phyloP scores from a whole-genome alignment of 2,329 filamentous ascomycete species.

The Ophiostoma montium region DNA sequence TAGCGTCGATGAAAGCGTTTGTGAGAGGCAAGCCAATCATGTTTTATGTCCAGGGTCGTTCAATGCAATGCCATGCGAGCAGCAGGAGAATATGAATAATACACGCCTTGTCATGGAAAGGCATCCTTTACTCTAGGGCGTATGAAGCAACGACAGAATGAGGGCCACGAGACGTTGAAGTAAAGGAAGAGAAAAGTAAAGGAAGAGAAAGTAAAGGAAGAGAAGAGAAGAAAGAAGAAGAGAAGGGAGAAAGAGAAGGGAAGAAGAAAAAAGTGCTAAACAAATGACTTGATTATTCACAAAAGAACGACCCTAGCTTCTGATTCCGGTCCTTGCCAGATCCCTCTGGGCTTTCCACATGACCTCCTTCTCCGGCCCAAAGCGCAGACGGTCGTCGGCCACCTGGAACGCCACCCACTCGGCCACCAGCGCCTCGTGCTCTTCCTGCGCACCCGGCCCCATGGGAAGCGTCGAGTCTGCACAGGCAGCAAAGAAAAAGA shows the following conservation, averaged over 20 bases:
- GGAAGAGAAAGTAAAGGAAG: background rate
- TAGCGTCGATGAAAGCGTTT: too few relatives aligned
- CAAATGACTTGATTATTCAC: too few relatives aligned
- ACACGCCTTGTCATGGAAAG: too few relatives aligned
- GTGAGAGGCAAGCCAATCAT: too few relatives aligned
- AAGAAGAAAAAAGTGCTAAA: too few relatives aligned
- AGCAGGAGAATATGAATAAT: too few relatives aligned
- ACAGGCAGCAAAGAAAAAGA: constrained; percentile 26
- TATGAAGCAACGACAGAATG: background rate
- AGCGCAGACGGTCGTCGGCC: constrained; percentile 7
- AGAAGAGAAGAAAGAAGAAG: too few relatives aligned
- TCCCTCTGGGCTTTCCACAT: constrained; percentile 10
- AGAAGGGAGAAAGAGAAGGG: too few relatives aligned
- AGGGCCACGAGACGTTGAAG: too few relatives aligned
- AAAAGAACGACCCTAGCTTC: background rate
- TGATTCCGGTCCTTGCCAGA: constrained; percentile 6
- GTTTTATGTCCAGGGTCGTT: too few relatives aligned
- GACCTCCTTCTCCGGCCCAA: constrained; percentile 7
- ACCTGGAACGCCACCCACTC: constrained; percentile 10
- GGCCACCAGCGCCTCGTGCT: constrained; percentile 11
- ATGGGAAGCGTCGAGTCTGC: constrained; percentile 10
- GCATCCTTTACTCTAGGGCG: too few relatives aligned
- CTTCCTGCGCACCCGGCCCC: constrained; percentile 11
- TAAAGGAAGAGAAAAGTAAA: background rate
- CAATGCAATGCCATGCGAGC: too few relatives aligned